phyloP scores from a whole-genome alignment of 2,329 filamentous ascomycete species.

The Xylaria sp. region DNA sequence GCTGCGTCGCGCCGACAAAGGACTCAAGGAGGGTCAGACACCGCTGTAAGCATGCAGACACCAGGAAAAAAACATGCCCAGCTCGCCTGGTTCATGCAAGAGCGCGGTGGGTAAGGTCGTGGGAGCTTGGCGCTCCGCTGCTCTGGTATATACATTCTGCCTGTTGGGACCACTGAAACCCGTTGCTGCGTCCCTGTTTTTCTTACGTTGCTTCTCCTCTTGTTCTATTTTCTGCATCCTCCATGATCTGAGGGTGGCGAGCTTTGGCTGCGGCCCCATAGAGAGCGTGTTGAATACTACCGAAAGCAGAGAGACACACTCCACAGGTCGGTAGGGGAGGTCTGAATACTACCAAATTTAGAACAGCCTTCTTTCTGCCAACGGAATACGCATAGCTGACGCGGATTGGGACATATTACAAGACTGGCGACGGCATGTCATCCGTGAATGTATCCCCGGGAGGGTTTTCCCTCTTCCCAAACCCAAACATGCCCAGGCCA shows the following conservation, averaged over 20 bases:
- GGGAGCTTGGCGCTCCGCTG: conserved; percentile 9
- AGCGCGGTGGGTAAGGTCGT: conserved; percentile 9
- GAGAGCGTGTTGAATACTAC: neutral
- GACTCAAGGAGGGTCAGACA: conserved; percentile 13
- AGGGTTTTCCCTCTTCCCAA: conserved; percentile 55
- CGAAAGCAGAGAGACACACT: conserved; percentile 7
- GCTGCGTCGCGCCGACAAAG: conserved; percentile 19
- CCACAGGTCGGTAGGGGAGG: neutral
- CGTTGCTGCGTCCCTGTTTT: conserved; percentile 10
- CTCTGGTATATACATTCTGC: conserved; percentile 26
- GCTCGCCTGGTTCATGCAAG: conserved; percentile 21
- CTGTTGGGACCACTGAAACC: neutral
- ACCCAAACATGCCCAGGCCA: conserved; percentile 38
- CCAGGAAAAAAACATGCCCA: conserved; percentile 2
- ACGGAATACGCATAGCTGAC: neutral
- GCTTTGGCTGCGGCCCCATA: conserved; percentile 4
- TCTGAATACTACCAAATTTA: conserved; percentile 3
- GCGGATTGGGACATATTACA: conserved; percentile 7
- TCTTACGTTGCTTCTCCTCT: conserved; percentile 9
- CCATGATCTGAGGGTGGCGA: neutral
- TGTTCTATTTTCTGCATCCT: conserved; percentile 10
- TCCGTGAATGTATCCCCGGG: conserved; percentile 34
- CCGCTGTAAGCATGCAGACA: conserved; percentile 15
- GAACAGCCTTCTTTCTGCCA: conserved; percentile 3
- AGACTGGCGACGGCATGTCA: conserved; percentile 18